A percentile compares a stretch with the other conserved stretches of the same genome.
These are phyloP conservation scores for Zymoseptoria tritici DNA, from an alignment of 2,329 filamentous ascomycete genomes.

Conservation along the genomic window DNA sequence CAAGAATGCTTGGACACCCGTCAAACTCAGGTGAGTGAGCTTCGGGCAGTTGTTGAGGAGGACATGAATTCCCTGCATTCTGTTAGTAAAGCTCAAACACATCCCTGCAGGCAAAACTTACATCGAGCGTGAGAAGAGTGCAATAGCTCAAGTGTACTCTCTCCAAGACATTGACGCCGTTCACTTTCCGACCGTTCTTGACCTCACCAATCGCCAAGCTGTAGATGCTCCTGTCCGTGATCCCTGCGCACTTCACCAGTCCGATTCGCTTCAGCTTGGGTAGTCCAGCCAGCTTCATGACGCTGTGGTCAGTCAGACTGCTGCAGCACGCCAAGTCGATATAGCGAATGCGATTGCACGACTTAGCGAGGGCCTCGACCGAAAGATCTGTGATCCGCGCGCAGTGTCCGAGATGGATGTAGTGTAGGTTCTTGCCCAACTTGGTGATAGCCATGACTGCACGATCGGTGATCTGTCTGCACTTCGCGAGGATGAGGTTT, in stretches of 20 bases:
- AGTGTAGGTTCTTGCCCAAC: constrained; percentile 92
- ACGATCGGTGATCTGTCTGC: constrained; percentile 81
- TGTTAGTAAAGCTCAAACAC: constrained; percentile 24
- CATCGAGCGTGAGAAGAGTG: constrained; percentile 70
- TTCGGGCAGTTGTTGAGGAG: constrained; percentile 86
- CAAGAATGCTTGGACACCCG: constrained; percentile 85
- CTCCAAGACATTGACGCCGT: constrained; percentile 65
- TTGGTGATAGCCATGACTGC: constrained; percentile 81
- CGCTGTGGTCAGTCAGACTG: constrained; percentile 78
- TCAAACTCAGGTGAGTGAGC: constrained; percentile 88
- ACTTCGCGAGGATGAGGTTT: constrained; percentile 92
- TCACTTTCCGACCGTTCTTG: constrained; percentile 35
- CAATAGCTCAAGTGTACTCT: constrained; percentile 96
- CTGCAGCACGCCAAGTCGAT: constrained; percentile 96
- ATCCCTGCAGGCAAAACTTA: constrained; percentile 40
- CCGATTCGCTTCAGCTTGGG: constrained; percentile 94
- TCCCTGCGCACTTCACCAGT: constrained; percentile 83
- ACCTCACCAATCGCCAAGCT: constrained; percentile 55
- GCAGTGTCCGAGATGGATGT: constrained; percentile 92
- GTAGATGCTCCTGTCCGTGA: constrained; percentile 83
- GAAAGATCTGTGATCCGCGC: constrained; percentile 82
- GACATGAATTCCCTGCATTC: constrained; percentile 70
- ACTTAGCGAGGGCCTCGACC: constrained; percentile 73
- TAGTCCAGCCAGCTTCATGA: constrained; percentile 73
- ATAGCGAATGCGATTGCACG: constrained; percentile 90